These are phyloP conservation scores for Colletotrichum higginsianum DNA, from an alignment of 2,329 filamentous ascomycete genomes.

Conservation along the genomic window DNA sequence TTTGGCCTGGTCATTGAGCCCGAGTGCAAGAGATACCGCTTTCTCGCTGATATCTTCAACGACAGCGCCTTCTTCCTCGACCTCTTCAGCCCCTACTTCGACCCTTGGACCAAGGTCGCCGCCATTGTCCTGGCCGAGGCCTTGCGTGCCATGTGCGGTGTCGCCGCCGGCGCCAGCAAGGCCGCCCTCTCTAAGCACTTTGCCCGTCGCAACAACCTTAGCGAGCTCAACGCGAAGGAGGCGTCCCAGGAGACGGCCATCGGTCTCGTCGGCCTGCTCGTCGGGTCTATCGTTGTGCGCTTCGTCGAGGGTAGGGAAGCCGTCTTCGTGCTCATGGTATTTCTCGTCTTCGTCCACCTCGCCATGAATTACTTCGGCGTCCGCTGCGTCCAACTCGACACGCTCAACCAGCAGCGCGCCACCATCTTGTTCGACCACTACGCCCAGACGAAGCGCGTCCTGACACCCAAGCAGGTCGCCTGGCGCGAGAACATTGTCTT, in stretches of 20 bases:
- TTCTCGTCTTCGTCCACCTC: slow-evolving; percentile 83
- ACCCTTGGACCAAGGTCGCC: slow-evolving; percentile 64
- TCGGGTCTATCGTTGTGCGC: slow-evolving; percentile 85
- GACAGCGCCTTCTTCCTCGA: slow-evolving; percentile 90
- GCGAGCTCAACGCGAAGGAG: slow-evolving; percentile 95
- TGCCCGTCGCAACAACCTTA: slow-evolving; percentile 87
- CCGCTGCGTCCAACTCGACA: slow-evolving; percentile 84
- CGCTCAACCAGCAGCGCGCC: slow-evolving; percentile 88
- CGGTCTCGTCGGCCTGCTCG: slow-evolving; percentile 88
- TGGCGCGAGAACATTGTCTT: slow-evolving; percentile 74
- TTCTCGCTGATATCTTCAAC: slow-evolving; percentile 91
- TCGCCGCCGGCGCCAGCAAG: slow-evolving; percentile 91
- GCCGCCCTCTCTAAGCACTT: slow-evolving; percentile 94
- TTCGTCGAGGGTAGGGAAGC: slow-evolving; percentile 77
- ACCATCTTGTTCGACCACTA: slow-evolving; percentile 80
- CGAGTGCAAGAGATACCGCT: slow-evolving; percentile 91
- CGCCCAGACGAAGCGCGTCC: slow-evolving; percentile 64
- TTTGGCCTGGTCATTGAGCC: slow-evolving; percentile 88
- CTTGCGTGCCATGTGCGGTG: slow-evolving; percentile 81
- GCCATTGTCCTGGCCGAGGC: slow-evolving; percentile 67
- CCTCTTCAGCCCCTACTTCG: slow-evolving; percentile 82
- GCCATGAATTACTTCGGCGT: slow-evolving; percentile 91
- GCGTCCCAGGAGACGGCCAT: slow-evolving; percentile 96
- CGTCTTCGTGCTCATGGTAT: slow-evolving; percentile 81
- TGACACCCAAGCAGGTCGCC: slow-evolving; percentile 77